phyloP scores from a whole-genome alignment of 352 stramenopile species.

The Thalassiosira ordinaria region DNA sequence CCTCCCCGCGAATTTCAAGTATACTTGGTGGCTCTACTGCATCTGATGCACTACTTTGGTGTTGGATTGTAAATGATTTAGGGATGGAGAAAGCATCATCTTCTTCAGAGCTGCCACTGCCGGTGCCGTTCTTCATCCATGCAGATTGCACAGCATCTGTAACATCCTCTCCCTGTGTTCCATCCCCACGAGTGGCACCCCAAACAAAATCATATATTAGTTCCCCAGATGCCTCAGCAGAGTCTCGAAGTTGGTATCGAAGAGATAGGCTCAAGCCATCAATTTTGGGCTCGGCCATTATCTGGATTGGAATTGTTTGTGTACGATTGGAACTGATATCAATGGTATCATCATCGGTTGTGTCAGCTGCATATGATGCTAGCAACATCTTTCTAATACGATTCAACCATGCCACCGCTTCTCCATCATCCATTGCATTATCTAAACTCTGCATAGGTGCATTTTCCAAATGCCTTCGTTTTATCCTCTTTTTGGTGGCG shows the following conservation, averaged over 20 bases:
- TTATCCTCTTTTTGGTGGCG: conserved; percentile 28
- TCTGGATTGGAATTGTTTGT: conserved; percentile 49
- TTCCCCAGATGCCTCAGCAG: conserved; percentile 2
- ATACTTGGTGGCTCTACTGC: conserved; percentile 3
- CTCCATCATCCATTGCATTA: conserved; percentile 65
- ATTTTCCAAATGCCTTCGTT: conserved; percentile 50
- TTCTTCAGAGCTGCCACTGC: background rate
- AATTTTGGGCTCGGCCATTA: conserved; percentile 88
- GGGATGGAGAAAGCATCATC: conserved; percentile 20
- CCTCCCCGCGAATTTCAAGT: conserved; percentile 87
- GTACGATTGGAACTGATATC: background rate
- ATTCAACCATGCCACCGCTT: conserved; percentile 72
- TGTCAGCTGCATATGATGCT: no score
- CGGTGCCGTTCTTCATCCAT: conserved; percentile 42
- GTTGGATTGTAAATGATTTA: conserved; percentile 17
- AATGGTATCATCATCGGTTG: conserved; percentile 11
- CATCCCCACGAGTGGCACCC: conserved; percentile 87
- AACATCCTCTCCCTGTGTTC: conserved; percentile 84
- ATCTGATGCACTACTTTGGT: background rate
- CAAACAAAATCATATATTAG: conserved; percentile 70
- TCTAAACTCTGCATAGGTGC: conserved; percentile 77
- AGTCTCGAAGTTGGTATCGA: conserved; percentile 65
- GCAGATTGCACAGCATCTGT: conserved; percentile 60
- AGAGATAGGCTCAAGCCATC: conserved; percentile 86
- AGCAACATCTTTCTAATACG: conserved; percentile 62